Evolutionary conservation across 176 grass and related monocot genomes (phyloP).

Genomic region (Avena sativa): DNA sequence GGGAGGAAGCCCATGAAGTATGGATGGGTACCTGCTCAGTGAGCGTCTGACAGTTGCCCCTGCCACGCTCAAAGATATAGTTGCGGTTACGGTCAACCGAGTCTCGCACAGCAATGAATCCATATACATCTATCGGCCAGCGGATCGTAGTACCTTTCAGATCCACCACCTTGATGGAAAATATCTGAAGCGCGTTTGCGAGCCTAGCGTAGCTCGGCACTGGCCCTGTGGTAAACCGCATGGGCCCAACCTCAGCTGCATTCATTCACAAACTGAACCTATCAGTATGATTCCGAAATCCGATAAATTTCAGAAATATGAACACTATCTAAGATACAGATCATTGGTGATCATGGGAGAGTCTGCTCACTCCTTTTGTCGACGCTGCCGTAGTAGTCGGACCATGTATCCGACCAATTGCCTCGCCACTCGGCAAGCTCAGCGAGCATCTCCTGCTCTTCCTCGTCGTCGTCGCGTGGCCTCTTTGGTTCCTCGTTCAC

Average conservation of each 20-base stretch:
- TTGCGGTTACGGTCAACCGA: conserved; percentile 10
- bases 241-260: background rate
- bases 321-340: background rate
- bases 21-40: background rate
- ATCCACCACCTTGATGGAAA: background rate
- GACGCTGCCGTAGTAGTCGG: background rate
- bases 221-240: background rate
- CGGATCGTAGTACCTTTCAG: background rate
- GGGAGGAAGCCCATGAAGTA: background rate
- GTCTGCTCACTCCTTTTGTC: background rate
- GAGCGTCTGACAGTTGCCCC: conserved; percentile 4
- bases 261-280: background rate
- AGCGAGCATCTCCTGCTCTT: background rate
- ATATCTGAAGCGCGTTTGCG: background rate
- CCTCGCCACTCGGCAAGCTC: background rate
- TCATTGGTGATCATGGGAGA: background rate
- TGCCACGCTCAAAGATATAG: conserved; percentile 21
- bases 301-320: background rate
- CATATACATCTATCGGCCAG: conserved; percentile 23
- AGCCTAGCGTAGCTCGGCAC: background rate
- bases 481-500: background rate
- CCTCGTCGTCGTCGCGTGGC: background rate
- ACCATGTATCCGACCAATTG: background rate
- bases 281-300: background rate
- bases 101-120: background rate